phyloP scores from a whole-genome alignment of 2,329 filamentous ascomycete species.

The Aquanectria penicillioides region DNA sequence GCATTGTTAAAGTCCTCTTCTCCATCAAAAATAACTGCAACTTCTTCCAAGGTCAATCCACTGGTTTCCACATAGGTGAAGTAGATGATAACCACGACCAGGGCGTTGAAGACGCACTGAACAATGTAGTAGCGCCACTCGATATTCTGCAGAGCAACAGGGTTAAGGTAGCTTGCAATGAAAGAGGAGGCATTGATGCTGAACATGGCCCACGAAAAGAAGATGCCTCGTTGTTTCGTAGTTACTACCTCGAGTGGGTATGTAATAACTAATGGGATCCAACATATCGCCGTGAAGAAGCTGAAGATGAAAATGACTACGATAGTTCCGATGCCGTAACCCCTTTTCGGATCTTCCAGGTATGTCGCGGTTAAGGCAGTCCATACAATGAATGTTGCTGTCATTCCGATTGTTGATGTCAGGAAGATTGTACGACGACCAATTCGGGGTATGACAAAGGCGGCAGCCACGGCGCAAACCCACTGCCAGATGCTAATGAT shows the following conservation, averaged over 20 bases:
- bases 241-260: conserved; percentile 16
- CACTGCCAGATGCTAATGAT: conserved; percentile 7
- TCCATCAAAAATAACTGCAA: conserved; percentile 7
- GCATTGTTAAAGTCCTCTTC: background rate
- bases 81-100: conserved; percentile 5
- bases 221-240: conserved; percentile 13
- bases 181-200: conserved; percentile 7
- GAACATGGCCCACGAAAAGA: background rate
- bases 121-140: conserved; percentile 50
- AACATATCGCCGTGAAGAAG: background rate
- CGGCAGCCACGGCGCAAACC: background rate
- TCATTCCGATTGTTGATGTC: background rate
- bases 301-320: conserved; percentile 11
- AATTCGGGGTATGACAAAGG: conserved; percentile 7
- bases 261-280: background rate
- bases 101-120: conserved; percentile 8
- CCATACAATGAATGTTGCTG: conserved; percentile 9
- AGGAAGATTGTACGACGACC: conserved; percentile 4
- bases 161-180: conserved; percentile 46
- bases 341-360: background rate
- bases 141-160: conserved; percentile 48
- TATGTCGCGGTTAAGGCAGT: conserved; percentile 10
- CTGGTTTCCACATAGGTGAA: conserved; percentile 14
- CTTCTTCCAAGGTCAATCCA: conserved; percentile 11
- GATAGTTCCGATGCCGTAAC: conserved; percentile 1